These are phyloP conservation scores for Vigna radiata DNA, from an alignment of 306 rosid genomes.

Conservation along the genomic window DNA sequence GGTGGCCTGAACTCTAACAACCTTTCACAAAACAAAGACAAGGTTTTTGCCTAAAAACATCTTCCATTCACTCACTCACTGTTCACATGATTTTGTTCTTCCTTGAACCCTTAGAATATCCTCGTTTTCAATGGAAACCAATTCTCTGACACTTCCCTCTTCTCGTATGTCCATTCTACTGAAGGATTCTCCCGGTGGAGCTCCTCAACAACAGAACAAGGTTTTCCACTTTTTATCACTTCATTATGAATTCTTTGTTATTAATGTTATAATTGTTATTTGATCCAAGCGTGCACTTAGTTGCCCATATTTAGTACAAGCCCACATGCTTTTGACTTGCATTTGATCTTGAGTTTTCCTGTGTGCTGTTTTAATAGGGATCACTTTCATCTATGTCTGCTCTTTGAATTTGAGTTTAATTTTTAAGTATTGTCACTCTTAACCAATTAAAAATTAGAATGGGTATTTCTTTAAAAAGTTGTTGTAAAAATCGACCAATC, in stretches of 20 bases:
- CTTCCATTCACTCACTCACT: background rate
- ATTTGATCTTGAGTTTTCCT: background rate
- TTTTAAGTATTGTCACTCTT: background rate
- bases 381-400: background rate
- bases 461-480: too few species aligned
- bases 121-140: conserved; percentile 38
- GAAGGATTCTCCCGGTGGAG: conserved; percentile 25
- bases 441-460: too few species aligned
- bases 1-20: background rate
- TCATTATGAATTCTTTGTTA: background rate
- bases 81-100: conserved; percentile 1
- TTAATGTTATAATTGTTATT: background rate
- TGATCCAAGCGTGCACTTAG: background rate
- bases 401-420: background rate
- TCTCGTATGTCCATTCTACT: background rate
- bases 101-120: background rate
- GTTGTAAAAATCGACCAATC: too few species aligned
- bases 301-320: background rate
- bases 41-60: background rate
- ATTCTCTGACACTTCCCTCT: conserved; percentile 29
- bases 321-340: background rate
- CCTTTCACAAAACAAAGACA: background rate
- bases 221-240: conserved; percentile 32
- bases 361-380: background rate
- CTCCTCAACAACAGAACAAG: conserved; percentile 44